Percentiles rank a stretch among this genome's conserved stretches.
Evolutionary conservation across 176 grass and related monocot species (phyloP).

Genomic region (Carex parvula): DNA sequence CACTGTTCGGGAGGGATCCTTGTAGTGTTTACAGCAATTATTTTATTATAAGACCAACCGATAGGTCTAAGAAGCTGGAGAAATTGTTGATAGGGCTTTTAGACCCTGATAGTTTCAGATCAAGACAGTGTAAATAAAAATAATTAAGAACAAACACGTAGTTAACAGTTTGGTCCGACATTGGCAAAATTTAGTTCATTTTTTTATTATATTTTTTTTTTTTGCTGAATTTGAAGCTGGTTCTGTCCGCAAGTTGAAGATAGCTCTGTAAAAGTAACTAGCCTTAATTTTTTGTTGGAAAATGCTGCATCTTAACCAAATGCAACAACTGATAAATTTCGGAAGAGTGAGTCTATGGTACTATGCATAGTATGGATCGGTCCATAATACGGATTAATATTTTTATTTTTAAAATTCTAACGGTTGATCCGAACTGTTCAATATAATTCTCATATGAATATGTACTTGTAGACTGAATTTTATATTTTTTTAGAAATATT

Average conservation of each 20-base stretch:
- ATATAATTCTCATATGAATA: too few species aligned
- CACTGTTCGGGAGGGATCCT: conserved; percentile 39
- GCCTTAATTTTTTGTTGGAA: background rate
- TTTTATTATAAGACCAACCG: conserved; percentile 44
- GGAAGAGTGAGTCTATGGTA: too few species aligned
- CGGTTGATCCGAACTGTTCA: too few species aligned
- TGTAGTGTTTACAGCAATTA: conserved; percentile 53
- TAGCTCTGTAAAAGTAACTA: background rate
- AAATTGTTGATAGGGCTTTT: conserved; percentile 69
- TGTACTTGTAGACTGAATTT: too few species aligned
- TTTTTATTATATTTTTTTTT: background rate
- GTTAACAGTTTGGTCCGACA: conserved; percentile 17
- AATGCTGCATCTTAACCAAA: background rate
- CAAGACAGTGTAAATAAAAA: conserved; percentile 93
- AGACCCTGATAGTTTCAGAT: conserved; percentile 75
- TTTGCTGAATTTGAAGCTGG: background rate
- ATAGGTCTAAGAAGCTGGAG: conserved; percentile 58
- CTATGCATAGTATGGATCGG: too few species aligned
- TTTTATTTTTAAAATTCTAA: too few species aligned
- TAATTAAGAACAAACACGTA: background rate
- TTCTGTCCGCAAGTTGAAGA: background rate
- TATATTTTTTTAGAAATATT: too few species aligned
- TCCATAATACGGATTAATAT: too few species aligned
- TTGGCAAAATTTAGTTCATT: background rate
- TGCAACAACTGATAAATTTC: background rate